phyloP scores from a whole-genome alignment of 75 land plant species.

The Chamaecyparis obtusa region DNA sequence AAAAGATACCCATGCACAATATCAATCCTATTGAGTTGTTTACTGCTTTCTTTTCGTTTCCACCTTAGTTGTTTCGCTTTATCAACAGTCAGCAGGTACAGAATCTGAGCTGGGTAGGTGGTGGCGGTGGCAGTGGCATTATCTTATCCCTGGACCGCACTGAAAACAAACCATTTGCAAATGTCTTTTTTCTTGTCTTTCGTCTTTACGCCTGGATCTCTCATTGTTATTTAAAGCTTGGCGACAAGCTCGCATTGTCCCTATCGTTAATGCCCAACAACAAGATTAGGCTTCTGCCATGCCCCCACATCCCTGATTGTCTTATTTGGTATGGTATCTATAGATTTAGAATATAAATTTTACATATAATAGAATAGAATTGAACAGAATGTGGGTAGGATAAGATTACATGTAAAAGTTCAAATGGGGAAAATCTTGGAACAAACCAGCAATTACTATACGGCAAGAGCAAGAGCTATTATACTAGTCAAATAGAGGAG shows the following conservation, averaged over 20 bases:
- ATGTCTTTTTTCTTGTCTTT: not conserved
- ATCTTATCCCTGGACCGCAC: not conserved
- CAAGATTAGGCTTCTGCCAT: not conserved
- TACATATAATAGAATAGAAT: too few species aligned
- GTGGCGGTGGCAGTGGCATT: not conserved
- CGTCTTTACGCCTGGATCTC: not conserved
- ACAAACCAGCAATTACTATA: too few species aligned
- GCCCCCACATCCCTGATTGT: not conserved
- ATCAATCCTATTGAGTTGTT: not conserved
- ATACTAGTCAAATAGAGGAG: too few species aligned
- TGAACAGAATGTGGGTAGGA: too few species aligned
- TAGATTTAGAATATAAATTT: too few species aligned
- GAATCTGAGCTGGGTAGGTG: not conserved
- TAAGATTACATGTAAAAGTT: too few species aligned
- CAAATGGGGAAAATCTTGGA: too few species aligned
- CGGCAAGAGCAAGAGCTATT: too few species aligned
- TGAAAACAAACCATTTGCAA: not conserved
- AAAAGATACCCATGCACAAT: not conserved
- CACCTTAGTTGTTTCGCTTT: not conserved
- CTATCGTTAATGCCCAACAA: not conserved
- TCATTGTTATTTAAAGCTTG: not conserved
- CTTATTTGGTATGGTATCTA: too few species aligned
- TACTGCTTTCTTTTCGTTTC: not conserved
- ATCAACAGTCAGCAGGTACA: not conserved
- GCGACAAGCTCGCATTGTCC: not conserved